phyloP scores from a whole-genome alignment of 148 eudicot genomes.

The Spergularia bocconei region DNA sequence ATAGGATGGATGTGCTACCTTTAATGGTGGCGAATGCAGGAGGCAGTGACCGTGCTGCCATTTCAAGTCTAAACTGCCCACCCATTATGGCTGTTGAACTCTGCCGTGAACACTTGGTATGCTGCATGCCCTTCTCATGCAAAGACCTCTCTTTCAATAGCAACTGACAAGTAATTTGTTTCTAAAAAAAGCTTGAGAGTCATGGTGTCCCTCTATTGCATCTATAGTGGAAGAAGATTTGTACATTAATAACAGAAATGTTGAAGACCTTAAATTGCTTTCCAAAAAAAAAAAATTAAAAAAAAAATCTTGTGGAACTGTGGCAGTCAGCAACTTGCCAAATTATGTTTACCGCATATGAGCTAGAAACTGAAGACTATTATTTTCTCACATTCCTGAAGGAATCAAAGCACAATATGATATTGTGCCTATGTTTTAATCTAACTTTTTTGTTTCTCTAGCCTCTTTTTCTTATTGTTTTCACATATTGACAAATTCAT shows the following conservation, averaged over 20 bases:
- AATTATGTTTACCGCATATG: background rate
- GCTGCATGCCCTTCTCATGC: constrained; percentile 16
- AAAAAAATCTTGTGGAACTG: too few species aligned
- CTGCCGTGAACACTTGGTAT: constrained; percentile 94
- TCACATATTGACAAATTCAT: too few species aligned
- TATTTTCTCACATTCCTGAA: background rate
- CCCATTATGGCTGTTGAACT: constrained; percentile 81
- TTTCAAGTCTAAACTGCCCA: constrained; percentile 84
- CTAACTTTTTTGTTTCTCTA: background rate
- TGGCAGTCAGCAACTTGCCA: background rate
- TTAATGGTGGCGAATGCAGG: constrained; percentile 95
- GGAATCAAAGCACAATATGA: background rate
- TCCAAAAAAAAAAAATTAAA: too few species aligned
- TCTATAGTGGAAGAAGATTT: background rate
- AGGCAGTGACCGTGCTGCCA: constrained; percentile 73
- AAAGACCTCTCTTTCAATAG: background rate
- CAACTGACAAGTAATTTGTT: background rate
- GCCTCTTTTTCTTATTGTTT: background rate
- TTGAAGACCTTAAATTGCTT: background rate
- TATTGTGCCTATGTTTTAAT: too few species aligned
- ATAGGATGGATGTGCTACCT: constrained; percentile 64
- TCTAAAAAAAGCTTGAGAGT: background rate
- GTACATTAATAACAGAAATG: background rate
- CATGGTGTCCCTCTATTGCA: background rate
- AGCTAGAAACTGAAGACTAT: background rate